Evolutionary conservation across 176 grass and related monocot species (phyloP).

Genomic region (Carex littledalei): DNA sequence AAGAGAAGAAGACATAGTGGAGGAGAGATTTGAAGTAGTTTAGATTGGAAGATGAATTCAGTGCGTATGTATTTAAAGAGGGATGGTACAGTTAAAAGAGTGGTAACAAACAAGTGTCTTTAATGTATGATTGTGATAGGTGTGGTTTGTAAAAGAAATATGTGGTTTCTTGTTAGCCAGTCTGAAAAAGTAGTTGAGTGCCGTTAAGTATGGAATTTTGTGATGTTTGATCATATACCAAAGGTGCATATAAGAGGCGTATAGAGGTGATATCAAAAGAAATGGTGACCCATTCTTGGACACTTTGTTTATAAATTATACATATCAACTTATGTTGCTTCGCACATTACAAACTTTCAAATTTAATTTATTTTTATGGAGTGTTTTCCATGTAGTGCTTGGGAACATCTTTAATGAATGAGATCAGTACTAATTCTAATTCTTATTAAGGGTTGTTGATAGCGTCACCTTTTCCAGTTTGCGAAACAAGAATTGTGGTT

Average conservation of each 20-base stretch:
- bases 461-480: background rate
- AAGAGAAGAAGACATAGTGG: slow-evolving; percentile 40
- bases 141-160: slow-evolving; percentile 28
- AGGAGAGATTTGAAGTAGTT: background rate
- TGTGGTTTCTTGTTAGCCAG: slow-evolving; percentile 51
- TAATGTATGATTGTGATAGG: slow-evolving; percentile 35
- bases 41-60: slow-evolving; percentile 22
- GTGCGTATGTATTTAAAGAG: slow-evolving; percentile 35
- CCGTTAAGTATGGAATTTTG: slow-evolving; percentile 22
- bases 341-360: background rate
- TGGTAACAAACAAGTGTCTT: slow-evolving; percentile 22
- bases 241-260: slow-evolving; percentile 1
- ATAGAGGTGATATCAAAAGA: background rate
- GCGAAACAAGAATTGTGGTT: background rate
- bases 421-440: background rate
- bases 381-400: background rate
- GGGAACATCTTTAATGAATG: background rate
- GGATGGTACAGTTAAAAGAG: background rate
- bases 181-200: slow-evolving; percentile 38
- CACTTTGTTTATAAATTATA: slow-evolving; percentile 3
- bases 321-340: background rate
- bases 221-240: background rate
- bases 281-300: background rate
- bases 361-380: background rate
- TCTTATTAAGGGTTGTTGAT: background rate